A percentile compares a stretch with the other conserved stretches of the same genome.
Conservation (phyloP, 169 alveolate species). For the Miamiensis avidus region DNA sequence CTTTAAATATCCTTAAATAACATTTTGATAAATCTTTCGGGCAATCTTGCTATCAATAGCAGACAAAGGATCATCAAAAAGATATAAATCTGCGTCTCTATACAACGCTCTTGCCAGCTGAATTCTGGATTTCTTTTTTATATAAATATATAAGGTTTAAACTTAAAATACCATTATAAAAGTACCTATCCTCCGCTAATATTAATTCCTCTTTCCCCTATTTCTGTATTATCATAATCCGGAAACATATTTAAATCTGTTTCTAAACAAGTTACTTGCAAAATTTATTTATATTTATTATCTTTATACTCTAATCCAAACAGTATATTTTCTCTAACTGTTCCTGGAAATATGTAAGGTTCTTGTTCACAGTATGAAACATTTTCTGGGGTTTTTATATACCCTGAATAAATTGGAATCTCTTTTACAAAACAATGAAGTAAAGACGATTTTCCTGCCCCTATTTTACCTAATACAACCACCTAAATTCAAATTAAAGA, state of each 20-base stretch:
- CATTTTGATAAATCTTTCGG: neutral
- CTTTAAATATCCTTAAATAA: conserved; percentile 1
- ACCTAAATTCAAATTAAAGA: too few relatives aligned
- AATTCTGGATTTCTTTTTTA: conserved; percentile 77
- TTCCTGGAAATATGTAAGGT: conserved; percentile 83
- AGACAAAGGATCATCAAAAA: conserved; percentile 81
- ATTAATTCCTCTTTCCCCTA: conserved; percentile 85
- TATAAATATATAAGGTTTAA: too few relatives aligned
- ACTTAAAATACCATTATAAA: too few relatives aligned
- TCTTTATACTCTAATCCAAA: conserved; percentile 75
- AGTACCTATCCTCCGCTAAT: too few relatives aligned
- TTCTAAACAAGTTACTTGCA: conserved; percentile 60
- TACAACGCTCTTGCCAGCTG: conserved; percentile 85
- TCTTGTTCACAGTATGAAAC: conserved; percentile 78
- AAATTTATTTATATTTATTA: conserved; percentile 58
- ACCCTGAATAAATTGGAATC: conserved; percentile 54
- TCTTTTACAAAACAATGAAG: conserved; percentile 62
- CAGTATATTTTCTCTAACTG: conserved; percentile 76
- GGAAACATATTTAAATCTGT: conserved; percentile 68
- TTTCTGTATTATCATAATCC: conserved; percentile 68
- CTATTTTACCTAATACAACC: conserved; percentile 85
- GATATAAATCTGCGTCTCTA: conserved; percentile 67
- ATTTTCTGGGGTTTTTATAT: conserved; percentile 48
- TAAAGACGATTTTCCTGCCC: conserved; percentile 84
- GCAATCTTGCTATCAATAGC: conserved; percentile 72